phyloP scores from a whole-genome alignment of 2,329 filamentous ascomycete species.

The Uncinocarpus reesii region DNA sequence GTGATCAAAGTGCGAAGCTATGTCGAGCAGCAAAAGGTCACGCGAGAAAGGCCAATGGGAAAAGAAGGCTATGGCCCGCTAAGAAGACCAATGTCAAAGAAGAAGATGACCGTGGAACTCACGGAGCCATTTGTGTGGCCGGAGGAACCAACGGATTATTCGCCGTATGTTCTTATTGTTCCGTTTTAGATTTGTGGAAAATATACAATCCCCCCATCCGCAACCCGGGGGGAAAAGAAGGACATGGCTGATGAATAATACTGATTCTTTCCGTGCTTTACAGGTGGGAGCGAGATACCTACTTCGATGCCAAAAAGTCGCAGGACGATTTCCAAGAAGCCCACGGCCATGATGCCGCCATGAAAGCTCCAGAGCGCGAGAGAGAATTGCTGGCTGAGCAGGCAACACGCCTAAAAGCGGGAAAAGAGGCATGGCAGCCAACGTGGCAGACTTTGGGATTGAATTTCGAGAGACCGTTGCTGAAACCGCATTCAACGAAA shows the following conservation, averaged over 20 bases:
- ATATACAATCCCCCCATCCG: no score
- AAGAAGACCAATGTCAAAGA: conserved; percentile 62
- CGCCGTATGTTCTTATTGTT: conserved; percentile 39
- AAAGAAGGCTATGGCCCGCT: conserved; percentile 45
- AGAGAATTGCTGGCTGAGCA: conserved; percentile 46
- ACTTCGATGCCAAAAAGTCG: conserved; percentile 44
- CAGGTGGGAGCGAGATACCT: conserved; percentile 55
- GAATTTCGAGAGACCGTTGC: conserved; percentile 27
- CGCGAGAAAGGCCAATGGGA: conserved; percentile 30
- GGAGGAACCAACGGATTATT: conserved; percentile 51
- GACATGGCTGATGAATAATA: background rate
- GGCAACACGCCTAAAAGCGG: conserved; percentile 53
- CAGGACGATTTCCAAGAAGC: conserved; percentile 34
- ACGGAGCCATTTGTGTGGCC: conserved; percentile 83
- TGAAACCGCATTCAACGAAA: conserved; percentile 7
- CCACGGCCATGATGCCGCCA: conserved; percentile 27
- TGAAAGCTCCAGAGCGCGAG: conserved; percentile 33
- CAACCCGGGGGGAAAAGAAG: no score
- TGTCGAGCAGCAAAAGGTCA: conserved; percentile 59
- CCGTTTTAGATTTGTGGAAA: no score
- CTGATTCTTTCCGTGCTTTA: conserved; percentile 12
- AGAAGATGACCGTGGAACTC: conserved; percentile 94
- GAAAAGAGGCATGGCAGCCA: conserved; percentile 51
- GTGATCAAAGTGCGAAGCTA: conserved; percentile 65
- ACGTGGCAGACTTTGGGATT: conserved; percentile 38